phyloP scores from a whole-genome alignment of 1,284 basidiomycete genomes.

The Pseudozyma sp. region DNA sequence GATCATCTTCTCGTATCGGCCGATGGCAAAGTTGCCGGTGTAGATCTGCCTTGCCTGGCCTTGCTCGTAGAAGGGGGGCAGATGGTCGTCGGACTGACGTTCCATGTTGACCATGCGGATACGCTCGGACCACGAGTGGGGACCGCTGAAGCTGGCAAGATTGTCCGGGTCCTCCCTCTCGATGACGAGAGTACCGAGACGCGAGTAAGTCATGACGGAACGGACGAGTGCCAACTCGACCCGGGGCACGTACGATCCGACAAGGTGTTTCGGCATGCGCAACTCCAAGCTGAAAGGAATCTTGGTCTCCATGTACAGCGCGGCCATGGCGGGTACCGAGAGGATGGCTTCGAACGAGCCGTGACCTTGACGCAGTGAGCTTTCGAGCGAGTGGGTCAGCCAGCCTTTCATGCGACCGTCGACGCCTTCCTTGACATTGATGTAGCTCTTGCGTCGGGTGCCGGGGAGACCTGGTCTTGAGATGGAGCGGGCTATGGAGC shows the following conservation, averaged over 20 bases:
- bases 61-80: constrained; percentile 49
- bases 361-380: constrained; percentile 15
- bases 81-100: constrained; percentile 39
- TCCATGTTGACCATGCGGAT: constrained; percentile 49
- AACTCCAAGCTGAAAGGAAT: constrained; percentile 51
- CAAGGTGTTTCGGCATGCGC: constrained; percentile 35
- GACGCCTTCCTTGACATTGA: constrained; percentile 53
- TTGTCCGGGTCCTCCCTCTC: constrained; percentile 50
- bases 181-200: constrained; percentile 48
- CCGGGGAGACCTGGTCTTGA: constrained; percentile 20
- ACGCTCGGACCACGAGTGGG: constrained; percentile 48
- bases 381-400: constrained; percentile 48
- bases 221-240: constrained; percentile 43
- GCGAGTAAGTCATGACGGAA: constrained; percentile 51
- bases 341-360: constrained; percentile 47
- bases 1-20: constrained; percentile 50
- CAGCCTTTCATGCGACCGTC: constrained; percentile 53
- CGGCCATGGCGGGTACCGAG: constrained; percentile 50
- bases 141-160: constrained; percentile 40
- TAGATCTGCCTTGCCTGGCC: constrained; percentile 36
- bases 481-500: constrained; percentile 13
- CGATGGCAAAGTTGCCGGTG: constrained; percentile 49
- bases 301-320: constrained; percentile 53
- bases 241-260: constrained; percentile 23
- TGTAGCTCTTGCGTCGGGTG: constrained; percentile 41